phyloP scores from a whole-genome alignment of 1,284 basidiomycete genomes.

The Tilletia caries region DNA sequence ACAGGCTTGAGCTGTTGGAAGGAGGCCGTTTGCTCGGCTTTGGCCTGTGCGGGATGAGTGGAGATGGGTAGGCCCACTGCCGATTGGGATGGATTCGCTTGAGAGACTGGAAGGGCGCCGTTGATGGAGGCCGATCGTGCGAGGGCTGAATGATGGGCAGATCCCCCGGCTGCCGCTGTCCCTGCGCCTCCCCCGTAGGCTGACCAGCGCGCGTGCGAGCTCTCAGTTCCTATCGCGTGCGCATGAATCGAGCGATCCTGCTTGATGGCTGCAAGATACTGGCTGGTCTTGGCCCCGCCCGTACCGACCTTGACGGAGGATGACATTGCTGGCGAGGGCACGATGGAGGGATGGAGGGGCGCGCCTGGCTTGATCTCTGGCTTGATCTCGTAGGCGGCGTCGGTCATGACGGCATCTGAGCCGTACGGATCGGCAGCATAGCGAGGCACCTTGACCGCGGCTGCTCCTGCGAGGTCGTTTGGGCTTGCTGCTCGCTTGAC shows the following conservation, averaged over 20 bases:
- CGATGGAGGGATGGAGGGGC: neutral
- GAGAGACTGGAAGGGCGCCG: neutral
- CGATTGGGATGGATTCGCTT: neutral
- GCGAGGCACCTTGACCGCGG: neutral
- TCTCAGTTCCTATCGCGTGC: no score
- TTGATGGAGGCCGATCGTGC: neutral
- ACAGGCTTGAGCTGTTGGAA: neutral
- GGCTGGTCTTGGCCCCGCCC: constrained; percentile 1
- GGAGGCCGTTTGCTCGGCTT: neutral
- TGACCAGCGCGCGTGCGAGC: no score
- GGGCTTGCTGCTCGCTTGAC: neutral
- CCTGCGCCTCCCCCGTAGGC: no score
- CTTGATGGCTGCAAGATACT: neutral
- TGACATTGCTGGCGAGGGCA: neutral
- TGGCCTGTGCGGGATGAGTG: neutral
- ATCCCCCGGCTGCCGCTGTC: neutral
- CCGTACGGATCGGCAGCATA: neutral
- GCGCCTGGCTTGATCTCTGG: no score
- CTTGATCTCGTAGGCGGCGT: neutral
- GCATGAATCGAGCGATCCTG: neutral
- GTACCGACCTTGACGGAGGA: neutral
- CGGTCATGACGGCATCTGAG: no score
- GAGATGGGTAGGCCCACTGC: neutral
- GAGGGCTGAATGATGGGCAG: neutral
- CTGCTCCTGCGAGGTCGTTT: neutral